A percentile compares a stretch with the other conserved stretches of the same genome.
Conservation (phyloP, 768 basidiomycete genomes). For the Lactarius sp. region DNA sequence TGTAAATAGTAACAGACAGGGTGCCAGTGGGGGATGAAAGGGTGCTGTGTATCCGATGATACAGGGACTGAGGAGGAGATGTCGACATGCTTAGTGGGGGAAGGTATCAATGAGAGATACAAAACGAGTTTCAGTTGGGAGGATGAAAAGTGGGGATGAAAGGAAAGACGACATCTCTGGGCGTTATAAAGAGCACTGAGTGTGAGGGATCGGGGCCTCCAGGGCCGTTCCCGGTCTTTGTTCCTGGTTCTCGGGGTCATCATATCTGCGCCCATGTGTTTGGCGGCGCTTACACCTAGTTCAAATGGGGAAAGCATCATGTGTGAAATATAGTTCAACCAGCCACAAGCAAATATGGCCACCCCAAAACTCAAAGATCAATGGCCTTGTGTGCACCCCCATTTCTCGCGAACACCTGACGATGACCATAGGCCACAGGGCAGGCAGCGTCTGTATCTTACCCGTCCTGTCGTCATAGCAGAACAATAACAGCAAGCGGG, state of each 20-base stretch:
- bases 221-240: constrained; percentile 19
- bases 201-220: background rate
- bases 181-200: constrained; percentile 5
- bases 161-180: background rate
- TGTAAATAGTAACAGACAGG: background rate
- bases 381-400: background rate
- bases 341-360: background rate
- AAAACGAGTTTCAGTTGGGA: background rate
- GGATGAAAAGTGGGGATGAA: constrained; percentile 6
- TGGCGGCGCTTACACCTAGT: background rate
- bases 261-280: background rate
- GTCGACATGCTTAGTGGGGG: background rate
- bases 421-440: background rate
- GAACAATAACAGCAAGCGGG: constrained; percentile 6
- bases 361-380: constrained; percentile 8
- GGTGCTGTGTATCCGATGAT: background rate
- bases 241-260: constrained; percentile 16
- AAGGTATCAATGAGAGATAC: background rate
- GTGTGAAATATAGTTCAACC: background rate
- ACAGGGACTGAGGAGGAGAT: fast-evolving
- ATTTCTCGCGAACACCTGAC: background rate
- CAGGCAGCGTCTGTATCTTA: background rate
- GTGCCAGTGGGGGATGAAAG: background rate
- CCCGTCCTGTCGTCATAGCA: background rate
- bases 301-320: background rate